Evolutionary conservation across 2,329 filamentous ascomycete genomes (phyloP).

Genomic region (Colletotrichum tamarilloi): DNA sequence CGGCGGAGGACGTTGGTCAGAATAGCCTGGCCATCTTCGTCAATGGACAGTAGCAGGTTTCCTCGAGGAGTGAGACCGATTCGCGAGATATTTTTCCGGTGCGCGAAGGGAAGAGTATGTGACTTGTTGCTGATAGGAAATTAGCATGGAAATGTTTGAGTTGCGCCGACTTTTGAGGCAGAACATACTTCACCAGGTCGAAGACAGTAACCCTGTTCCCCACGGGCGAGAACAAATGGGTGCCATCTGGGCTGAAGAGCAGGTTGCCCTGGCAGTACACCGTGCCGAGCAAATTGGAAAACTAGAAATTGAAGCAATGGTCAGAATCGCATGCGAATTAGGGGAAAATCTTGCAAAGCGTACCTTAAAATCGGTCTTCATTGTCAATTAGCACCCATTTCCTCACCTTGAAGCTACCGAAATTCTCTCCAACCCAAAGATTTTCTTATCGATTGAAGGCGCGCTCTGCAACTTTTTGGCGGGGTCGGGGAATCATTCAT

Average conservation of each 20-base stretch:
- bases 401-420: conserved; percentile 27
- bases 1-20: conserved; percentile 89
- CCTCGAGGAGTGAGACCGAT: conserved; percentile 90
- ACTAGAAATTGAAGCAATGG: conserved; percentile 64
- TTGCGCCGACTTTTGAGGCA: neutral
- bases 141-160: neutral
- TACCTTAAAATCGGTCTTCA: conserved; percentile 99
- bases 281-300: conserved; percentile 97
- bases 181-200: conserved; percentile 87
- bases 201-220: conserved; percentile 97
- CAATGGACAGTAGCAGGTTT: conserved; percentile 91
- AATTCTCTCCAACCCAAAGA: conserved; percentile 17
- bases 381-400: conserved; percentile 63
- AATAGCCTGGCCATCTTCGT: conserved; percentile 94
- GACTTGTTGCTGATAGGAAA: conserved; percentile 77
- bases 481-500: conserved; percentile 49
- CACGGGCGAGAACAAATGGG: conserved; percentile 93
- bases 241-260: conserved; percentile 95
- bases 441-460: conserved; percentile 48
- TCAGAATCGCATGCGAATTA: conserved; percentile 7
- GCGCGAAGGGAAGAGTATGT: conserved; percentile 87
- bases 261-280: conserved; percentile 99
- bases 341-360: conserved; percentile 32
- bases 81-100: conserved; percentile 91
- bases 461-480: conserved; percentile 42